Evolutionary conservation across 805 yeast genomes (phyloP).

Genomic region (Candida alai): DNA sequence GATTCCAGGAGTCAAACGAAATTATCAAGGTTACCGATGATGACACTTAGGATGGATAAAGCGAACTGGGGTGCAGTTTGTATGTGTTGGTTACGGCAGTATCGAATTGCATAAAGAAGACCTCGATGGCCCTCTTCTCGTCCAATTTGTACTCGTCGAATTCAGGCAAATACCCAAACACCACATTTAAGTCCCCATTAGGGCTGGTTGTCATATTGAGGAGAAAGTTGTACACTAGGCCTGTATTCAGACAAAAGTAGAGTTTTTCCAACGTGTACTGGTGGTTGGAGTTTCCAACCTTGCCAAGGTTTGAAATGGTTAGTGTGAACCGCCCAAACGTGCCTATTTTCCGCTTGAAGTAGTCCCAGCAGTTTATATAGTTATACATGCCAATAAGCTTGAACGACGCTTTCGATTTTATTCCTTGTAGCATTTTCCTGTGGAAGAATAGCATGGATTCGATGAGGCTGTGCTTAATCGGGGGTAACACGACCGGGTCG

Average conservation of each 20-base stretch:
- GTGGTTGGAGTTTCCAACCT: conserved; percentile 6
- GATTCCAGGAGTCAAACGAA: conserved; percentile 5
- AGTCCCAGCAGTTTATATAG: conserved; percentile 12
- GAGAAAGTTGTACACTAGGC: conserved; percentile 12
- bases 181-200: conserved; percentile 15
- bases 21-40: neutral
- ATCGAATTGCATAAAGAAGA: conserved; percentile 6
- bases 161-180: conserved; percentile 13
- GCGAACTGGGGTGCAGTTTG: too few species aligned
- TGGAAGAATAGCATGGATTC: conserved; percentile 10
- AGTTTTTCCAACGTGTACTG: conserved; percentile 13
- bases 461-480: conserved; percentile 3
- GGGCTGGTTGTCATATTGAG: conserved; percentile 14
- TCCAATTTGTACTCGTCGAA: conserved; percentile 7
- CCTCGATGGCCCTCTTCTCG: conserved; percentile 6
- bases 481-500: conserved; percentile 8
- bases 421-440: conserved; percentile 6
- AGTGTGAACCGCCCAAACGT: conserved; percentile 13
- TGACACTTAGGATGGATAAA: conserved; percentile 1
- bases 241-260: conserved; percentile 17
- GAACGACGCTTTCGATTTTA: conserved; percentile 11
- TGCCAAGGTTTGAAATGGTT: conserved; percentile 21
- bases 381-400: conserved; percentile 12
- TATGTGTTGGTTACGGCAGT: too few species aligned
- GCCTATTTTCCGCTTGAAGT: conserved; percentile 10